Percentiles rank a stretch among this genome's conserved stretches.
Conservation (phyloP, 257 asterid genomes). For the Knoxia roxburghii region DNA sequence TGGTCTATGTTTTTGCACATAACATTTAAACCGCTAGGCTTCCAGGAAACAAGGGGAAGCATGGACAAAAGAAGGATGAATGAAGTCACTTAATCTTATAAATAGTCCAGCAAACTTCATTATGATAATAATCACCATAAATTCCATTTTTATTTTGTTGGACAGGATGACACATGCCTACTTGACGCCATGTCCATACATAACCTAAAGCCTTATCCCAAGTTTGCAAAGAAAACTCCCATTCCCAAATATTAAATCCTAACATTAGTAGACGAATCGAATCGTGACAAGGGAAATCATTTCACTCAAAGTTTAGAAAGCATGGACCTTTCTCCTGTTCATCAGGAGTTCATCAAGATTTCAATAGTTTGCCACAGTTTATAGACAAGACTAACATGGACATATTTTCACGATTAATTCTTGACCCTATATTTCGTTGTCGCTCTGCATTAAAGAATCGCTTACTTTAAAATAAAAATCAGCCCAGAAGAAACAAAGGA, state of each 20-base stretch:
- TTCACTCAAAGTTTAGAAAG: neutral
- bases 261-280: neutral
- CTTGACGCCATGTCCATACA: neutral
- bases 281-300: neutral
- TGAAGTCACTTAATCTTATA: neutral
- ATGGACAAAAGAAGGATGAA: neutral
- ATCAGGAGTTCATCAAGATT: neutral
- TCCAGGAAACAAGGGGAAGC: neutral
- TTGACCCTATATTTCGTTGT: neutral
- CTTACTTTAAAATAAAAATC: neutral
- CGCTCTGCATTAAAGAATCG: neutral
- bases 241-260: neutral
- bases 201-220: no score
- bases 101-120: conserved; percentile 2
- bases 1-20: neutral
- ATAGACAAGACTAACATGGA: neutral
- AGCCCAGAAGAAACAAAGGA: neutral
- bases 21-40: neutral
- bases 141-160: neutral
- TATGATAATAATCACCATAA: neutral
- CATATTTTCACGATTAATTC: neutral
- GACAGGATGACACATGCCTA: neutral
- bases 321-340: neutral
- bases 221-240: no score
- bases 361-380: neutral